A percentile compares a stretch with the other conserved stretches of the same genome.
Conservation (phyloP, 1,284 basidiomycete genomes). For the Bjerkandera adusta region DNA sequence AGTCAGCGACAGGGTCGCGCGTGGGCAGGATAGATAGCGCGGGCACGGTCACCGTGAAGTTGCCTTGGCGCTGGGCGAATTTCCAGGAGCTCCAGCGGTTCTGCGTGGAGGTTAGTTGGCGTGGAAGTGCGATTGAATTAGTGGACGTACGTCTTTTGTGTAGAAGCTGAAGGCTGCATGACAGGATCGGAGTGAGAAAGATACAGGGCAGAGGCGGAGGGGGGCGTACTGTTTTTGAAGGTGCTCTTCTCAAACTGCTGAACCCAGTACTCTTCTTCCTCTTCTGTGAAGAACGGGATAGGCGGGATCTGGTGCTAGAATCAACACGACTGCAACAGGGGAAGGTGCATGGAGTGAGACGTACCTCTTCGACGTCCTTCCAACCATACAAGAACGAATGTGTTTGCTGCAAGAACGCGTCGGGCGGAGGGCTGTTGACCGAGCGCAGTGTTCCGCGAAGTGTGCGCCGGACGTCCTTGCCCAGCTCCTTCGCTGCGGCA, state of each 20-base stretch:
- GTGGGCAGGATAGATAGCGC: slow-evolving; percentile 55
- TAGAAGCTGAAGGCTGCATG: slow-evolving; percentile 16
- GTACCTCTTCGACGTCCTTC: slow-evolving; percentile 39
- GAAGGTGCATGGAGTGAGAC: slow-evolving; percentile 8
- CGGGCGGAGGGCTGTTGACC: slow-evolving; percentile 51
- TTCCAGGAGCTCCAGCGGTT: slow-evolving; percentile 53
- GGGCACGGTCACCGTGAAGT: slow-evolving; percentile 55
- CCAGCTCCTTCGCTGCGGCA: slow-evolving; percentile 49
- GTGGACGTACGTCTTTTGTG: slow-evolving; percentile 35
- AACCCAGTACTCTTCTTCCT: slow-evolving; percentile 68
- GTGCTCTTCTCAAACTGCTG: slow-evolving; percentile 55
- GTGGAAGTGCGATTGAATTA: background rate
- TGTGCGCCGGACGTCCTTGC: slow-evolving; percentile 50
- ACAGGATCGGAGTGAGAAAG: slow-evolving; percentile 1
- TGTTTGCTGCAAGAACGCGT: slow-evolving; percentile 46
- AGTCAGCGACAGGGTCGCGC: slow-evolving; percentile 65
- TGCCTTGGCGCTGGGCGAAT: slow-evolving; percentile 51
- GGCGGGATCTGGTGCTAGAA: slow-evolving; percentile 52
- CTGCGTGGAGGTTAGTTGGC: slow-evolving; percentile 28
- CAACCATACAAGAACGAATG: slow-evolving; percentile 53
- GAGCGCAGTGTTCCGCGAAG: slow-evolving; percentile 53
- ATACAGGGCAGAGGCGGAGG: background rate
- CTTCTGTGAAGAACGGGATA: slow-evolving; percentile 52
- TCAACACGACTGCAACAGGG: background rate
- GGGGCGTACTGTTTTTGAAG: slow-evolving; percentile 55